Percentiles rank a stretch among this genome's conserved stretches.
phyloP scores from a whole-genome alignment of 495 filamentous ascomycete species.

The Schizothecium vesticola region DNA sequence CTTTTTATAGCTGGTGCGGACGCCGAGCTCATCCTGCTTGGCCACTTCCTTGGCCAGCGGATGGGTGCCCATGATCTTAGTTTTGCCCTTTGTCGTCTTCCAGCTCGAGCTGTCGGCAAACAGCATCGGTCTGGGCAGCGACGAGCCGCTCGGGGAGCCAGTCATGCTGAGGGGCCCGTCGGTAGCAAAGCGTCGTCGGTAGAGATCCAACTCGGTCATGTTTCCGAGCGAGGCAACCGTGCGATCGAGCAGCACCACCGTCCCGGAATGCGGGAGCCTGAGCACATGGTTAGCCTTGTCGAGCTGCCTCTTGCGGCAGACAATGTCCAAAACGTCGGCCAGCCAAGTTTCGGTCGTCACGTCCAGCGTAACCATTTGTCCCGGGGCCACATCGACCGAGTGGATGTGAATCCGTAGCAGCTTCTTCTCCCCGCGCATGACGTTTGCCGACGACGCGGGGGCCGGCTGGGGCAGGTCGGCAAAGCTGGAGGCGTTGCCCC shows the following conservation, averaged over 20 bases:
- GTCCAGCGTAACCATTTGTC: conserved; percentile 67
- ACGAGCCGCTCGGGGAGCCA: conserved; percentile 74
- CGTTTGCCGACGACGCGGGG: conserved; percentile 49
- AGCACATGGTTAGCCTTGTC: conserved; percentile 88
- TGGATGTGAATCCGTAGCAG: conserved; percentile 72
- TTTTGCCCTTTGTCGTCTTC: conserved; percentile 62
- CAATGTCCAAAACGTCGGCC: conserved; percentile 84
- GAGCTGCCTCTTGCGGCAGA: conserved; percentile 81
- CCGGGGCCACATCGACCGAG: conserved; percentile 60
- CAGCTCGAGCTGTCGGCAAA: conserved; percentile 50
- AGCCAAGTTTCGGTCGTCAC: conserved; percentile 92
- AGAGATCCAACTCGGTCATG: conserved; percentile 77
- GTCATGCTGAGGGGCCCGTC: conserved; percentile 69
- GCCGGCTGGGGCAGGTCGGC: conserved; percentile 61
- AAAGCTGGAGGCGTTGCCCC: conserved; percentile 49
- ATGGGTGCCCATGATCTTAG: conserved; percentile 58
- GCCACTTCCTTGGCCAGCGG: conserved; percentile 65
- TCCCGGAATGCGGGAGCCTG: conserved; percentile 78
- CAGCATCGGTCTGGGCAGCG: conserved; percentile 65
- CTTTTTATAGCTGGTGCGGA: conserved; percentile 65
- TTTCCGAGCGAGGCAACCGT: conserved; percentile 85
- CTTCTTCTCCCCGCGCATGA: conserved; percentile 66
- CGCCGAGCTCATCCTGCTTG: conserved; percentile 63
- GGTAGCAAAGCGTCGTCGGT: conserved; percentile 76
- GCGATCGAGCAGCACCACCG: conserved; percentile 74